phyloP scores from a whole-genome alignment of 495 filamentous ascomycete species.

The Tuber magnatum region DNA sequence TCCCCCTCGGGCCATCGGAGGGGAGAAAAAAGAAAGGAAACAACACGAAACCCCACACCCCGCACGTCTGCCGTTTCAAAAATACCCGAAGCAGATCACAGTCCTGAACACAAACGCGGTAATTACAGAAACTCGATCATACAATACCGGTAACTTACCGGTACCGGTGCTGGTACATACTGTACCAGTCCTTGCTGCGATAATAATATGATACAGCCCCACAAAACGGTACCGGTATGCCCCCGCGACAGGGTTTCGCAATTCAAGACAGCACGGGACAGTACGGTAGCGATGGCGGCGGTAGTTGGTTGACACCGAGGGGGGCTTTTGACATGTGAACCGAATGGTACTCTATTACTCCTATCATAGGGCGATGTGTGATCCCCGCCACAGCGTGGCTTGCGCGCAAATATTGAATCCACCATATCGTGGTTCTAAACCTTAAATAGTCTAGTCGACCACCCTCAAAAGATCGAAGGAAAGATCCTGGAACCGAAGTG shows the following conservation, averaged over 20 bases:
- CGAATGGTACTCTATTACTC: too few species aligned
- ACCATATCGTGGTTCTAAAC: too few species aligned
- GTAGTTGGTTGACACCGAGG: background rate
- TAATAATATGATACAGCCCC: background rate
- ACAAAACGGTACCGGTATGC: background rate
- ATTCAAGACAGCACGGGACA: background rate
- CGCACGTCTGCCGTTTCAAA: background rate
- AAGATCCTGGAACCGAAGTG: too few species aligned
- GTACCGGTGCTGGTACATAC: background rate
- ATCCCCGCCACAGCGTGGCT: background rate
- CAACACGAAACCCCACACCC: background rate
- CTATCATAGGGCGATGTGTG: too few species aligned
- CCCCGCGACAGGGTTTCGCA: background rate
- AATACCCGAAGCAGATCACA: background rate
- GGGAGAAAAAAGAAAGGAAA: background rate
- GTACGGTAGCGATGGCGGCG: background rate
- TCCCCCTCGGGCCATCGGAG: background rate
- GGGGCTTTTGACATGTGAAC: background rate
- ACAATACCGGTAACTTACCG: too few species aligned
- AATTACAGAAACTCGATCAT: background rate
- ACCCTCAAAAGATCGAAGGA: background rate
- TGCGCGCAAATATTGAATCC: background rate
- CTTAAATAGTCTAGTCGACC: too few species aligned
- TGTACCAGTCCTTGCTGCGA: background rate
- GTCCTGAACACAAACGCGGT: background rate